Evolutionary conservation across 2,329 filamentous ascomycete species (phyloP).

Genomic region (Aspergillus sp.): DNA sequence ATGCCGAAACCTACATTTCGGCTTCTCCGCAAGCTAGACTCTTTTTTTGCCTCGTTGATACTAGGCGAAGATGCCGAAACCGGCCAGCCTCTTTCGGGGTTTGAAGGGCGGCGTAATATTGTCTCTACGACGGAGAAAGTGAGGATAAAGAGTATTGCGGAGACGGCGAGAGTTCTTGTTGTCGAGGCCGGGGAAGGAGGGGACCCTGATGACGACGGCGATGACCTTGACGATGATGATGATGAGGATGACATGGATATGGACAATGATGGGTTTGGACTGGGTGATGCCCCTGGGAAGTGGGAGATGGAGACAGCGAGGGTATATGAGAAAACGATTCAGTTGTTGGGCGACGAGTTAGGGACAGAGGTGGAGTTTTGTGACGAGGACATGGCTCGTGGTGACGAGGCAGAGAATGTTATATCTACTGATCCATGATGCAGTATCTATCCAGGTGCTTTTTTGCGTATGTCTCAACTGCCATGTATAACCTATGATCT

Average conservation of each 20-base stretch:
- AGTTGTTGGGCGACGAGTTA: constrained; percentile 69
- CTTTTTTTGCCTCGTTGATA: constrained; percentile 76
- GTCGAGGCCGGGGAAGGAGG: constrained; percentile 61
- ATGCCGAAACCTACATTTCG: constrained; percentile 67
- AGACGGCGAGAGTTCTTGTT: constrained; percentile 70
- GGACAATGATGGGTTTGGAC: constrained; percentile 42
- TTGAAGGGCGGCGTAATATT: constrained; percentile 56
- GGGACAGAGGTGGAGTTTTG: constrained; percentile 41
- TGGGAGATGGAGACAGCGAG: constrained; percentile 69
- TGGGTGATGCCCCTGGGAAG: constrained; percentile 29
- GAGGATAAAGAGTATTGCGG: constrained; percentile 76
- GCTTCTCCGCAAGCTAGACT: constrained; percentile 75
- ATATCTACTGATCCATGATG: neutral
- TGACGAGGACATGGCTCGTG: constrained; percentile 19
- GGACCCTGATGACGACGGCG: constrained; percentile 39
- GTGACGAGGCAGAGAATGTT: constrained; percentile 2
- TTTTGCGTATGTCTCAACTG: too few species aligned
- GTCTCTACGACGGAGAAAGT: constrained; percentile 82
- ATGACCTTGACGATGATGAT: constrained; percentile 38
- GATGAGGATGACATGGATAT: constrained; percentile 38
- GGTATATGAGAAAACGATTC: constrained; percentile 78
- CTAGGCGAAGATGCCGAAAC: constrained; percentile 66
- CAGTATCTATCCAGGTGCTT: neutral
- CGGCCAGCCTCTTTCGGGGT: constrained; percentile 67
- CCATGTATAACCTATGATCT: too few species aligned